Base-by-base conservation (phyloP, 345 rosid species). In the Camelina laxa region DNA sequence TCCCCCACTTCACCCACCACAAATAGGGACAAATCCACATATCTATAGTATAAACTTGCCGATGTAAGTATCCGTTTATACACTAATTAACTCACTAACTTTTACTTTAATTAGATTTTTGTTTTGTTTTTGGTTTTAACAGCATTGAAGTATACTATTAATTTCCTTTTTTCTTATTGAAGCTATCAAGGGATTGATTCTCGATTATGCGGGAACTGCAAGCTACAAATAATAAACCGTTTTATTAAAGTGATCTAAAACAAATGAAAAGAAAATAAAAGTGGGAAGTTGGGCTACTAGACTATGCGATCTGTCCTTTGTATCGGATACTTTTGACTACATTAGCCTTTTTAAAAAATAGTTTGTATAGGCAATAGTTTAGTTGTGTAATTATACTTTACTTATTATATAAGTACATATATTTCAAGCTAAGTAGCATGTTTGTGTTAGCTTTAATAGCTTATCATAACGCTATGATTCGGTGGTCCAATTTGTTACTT, bases 1-100 rank as follows among this genome's bases (percentile, higher is more conserved):
- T 63, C 54, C 75, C 65, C 80, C 80, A 76, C 80, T 76, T 76
- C 75, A 63, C 80, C 80, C 61, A 77, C 80, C 76, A 57, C 64
- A 44, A 76, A 63, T 70, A 20, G 1, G 36, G 60, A 64, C 60
- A 77, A 69, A 69, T 61, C 58, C 51, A 42, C 31, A 60, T 51
- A n/a, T 59, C 42, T 13, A 27, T 33, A 33, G 36, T 33, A 33
- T 41, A 44, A 60, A 69, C 57, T 62, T 69, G 61, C 79, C 50
- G 70, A 75, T 56, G 74, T 42, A 68, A 53, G 41, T 75, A 59
- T 39, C 30, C 62, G 12, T 51, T 75, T 60, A 31, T 67, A 60
- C 49, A 57, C 39, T 14, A 16, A 41, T 31, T 6, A 33, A 33
- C 36, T 41, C 54, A 41, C 7, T 19, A 60, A 16, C 50, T n/a